Evolutionary conservation across 345 rosid genomes (phyloP).

Genomic region (Dimocarpus longan): DNA sequence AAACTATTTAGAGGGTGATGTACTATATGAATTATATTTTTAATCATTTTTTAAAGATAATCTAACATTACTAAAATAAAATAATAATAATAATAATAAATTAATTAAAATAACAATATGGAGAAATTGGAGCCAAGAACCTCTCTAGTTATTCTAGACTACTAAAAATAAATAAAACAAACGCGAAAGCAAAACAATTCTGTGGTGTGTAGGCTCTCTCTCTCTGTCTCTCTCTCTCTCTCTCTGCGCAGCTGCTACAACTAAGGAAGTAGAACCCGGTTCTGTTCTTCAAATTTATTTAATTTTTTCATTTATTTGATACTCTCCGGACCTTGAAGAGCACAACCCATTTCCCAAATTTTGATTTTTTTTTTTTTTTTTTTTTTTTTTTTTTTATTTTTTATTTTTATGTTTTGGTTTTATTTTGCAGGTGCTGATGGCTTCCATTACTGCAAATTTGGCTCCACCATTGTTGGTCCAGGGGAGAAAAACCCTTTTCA

Average conservation of each 20-base stretch:
- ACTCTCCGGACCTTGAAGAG: neutral
- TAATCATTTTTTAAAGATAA: neutral
- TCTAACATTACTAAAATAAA: neutral
- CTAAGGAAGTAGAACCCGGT: conserved; percentile 6
- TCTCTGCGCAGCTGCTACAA: neutral
- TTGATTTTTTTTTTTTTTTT: neutral
- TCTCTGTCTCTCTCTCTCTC: neutral
- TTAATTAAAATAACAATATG: neutral
- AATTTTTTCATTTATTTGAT: conserved; percentile 1
- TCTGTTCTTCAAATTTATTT: neutral
- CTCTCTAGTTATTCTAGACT: neutral
- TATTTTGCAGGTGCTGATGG: conserved; percentile 45
- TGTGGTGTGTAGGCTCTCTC: conserved; percentile 3
- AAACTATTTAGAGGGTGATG: too few relatives aligned
- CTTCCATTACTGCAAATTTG: conserved; percentile 56
- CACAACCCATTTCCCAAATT: neutral
- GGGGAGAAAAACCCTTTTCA: conserved; percentile 44
- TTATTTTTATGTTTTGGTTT: neutral
- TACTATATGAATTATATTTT: too few relatives aligned
- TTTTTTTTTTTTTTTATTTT: neutral
- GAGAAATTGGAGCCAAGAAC: neutral
- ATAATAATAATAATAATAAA: too few relatives aligned
- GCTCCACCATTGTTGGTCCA: conserved; percentile 46
- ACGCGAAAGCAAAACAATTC: neutral
- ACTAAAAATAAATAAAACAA: neutral